Percentiles rank a stretch among this genome's conserved stretches.
Evolutionary conservation across 805 yeast species (phyloP).

Genomic region (Sungouiella thailandica): DNA sequence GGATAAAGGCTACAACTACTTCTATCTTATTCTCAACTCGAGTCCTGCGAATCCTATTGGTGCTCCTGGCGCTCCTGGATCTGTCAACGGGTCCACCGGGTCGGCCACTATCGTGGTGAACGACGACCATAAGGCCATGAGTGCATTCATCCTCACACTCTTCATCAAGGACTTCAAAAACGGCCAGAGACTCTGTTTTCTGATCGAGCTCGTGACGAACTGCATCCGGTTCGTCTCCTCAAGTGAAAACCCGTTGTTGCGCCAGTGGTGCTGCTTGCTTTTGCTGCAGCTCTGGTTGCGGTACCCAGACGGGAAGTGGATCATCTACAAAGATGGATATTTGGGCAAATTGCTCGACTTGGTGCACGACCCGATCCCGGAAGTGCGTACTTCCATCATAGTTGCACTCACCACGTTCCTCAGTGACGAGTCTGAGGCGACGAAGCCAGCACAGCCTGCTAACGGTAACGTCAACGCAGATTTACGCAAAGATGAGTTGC

Average conservation of each 20-base stretch:
- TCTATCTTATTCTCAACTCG: conserved; percentile 67
- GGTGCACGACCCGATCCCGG: conserved; percentile 88
- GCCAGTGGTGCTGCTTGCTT: conserved; percentile 89
- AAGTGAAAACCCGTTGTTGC: conserved; percentile 76
- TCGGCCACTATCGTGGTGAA: conserved; percentile 38
- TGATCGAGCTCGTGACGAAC: conserved; percentile 64
- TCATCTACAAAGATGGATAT: conserved; percentile 61
- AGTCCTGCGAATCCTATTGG: conserved; percentile 26
- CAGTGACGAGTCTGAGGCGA: conserved; percentile 37
- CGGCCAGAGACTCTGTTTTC: conserved; percentile 78
- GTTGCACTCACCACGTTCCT: conserved; percentile 67
- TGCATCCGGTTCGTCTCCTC: conserved; percentile 60
- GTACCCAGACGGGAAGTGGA: conserved; percentile 69
- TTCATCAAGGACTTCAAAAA: conserved; percentile 75
- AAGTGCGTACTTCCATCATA: conserved; percentile 82
- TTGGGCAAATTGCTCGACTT: conserved; percentile 51
- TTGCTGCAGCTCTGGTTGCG: conserved; percentile 72
- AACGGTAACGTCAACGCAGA: conserved; percentile 21
- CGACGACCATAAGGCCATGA: conserved; percentile 91
- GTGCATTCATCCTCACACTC: conserved; percentile 83
- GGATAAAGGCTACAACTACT: conserved; percentile 86
- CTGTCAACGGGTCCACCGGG: conserved; percentile 13
- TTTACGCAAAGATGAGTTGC: conserved; percentile 42
- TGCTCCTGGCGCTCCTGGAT: conserved; percentile 28
- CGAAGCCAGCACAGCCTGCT: conserved; percentile 10